These are phyloP conservation scores for Trichoderma aggressivum DNA, from an alignment of 2,329 filamentous ascomycete genomes.

Conservation along the genomic window DNA sequence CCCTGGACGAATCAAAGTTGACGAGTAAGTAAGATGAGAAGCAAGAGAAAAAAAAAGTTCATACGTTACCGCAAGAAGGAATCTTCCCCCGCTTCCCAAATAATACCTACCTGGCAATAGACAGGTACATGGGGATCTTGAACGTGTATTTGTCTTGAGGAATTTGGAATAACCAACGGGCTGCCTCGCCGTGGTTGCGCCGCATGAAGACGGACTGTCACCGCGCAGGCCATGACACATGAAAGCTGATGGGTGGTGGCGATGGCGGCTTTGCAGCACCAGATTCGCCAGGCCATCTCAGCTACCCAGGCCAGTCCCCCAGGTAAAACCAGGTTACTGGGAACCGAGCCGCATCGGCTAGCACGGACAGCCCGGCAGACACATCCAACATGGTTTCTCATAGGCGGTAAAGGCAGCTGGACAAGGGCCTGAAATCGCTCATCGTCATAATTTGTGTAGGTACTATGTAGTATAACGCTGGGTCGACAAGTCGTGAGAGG, in stretches of 20 bases:
- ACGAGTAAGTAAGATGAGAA: not conserved
- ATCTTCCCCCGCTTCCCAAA: not conserved
- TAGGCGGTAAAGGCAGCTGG: slow-evolving; percentile 6
- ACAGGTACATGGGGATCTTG: not conserved
- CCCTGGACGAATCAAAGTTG: not conserved
- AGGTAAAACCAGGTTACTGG: slow-evolving; percentile 17
- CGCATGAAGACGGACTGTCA: not conserved
- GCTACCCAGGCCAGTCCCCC: not conserved
- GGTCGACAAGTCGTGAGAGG: not conserved
- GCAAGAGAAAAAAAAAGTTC: not conserved
- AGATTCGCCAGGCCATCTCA: slow-evolving; percentile 14
- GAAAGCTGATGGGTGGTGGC: slow-evolving; percentile 8
- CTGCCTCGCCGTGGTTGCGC: not conserved
- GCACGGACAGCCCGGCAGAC: slow-evolving; percentile 17
- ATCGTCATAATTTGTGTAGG: not conserved
- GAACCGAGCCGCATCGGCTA: slow-evolving; percentile 18
- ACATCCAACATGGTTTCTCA: slow-evolving; percentile 1
- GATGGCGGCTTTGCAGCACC: not conserved
- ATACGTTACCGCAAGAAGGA: not conserved
- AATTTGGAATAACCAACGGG: not conserved
- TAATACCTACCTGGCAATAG: not conserved
- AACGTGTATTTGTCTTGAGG: not conserved
- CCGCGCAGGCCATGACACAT: not conserved
- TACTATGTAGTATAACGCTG: not conserved
- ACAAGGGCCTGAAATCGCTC: slow-evolving; percentile 15